Conservation (phyloP, 1,139 yeast genomes). For the Yamadazyma trypodendri region DNA sequence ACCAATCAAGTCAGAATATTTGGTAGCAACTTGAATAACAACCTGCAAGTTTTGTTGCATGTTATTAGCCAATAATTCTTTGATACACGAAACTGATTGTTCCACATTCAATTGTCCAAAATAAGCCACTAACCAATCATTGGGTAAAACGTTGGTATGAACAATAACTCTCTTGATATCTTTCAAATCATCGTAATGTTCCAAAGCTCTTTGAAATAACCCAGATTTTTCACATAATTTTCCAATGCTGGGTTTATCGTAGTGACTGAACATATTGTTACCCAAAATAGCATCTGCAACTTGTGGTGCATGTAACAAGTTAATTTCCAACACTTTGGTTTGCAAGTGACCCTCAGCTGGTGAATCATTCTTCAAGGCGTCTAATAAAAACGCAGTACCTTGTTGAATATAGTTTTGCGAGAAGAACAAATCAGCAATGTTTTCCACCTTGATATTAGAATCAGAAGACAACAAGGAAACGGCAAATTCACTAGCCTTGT, state of each 20-base stretch:
- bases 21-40: constrained; percentile 94
- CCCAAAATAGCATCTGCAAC: constrained; percentile 99
- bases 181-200: constrained; percentile 89
- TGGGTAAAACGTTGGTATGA: constrained; percentile 81
- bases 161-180: constrained; percentile 95
- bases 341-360: constrained; percentile 97
- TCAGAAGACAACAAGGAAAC: constrained; percentile 71
- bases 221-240: constrained; percentile 93
- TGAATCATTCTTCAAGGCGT: constrained; percentile 89
- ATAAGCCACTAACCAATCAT: constrained; percentile 90
- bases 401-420: constrained; percentile 94
- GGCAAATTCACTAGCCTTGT: constrained; percentile 96
- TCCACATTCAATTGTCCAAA: constrained; percentile 95
- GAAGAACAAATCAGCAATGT: constrained; percentile 89
- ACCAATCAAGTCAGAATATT: constrained; percentile 92
- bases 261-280: constrained; percentile 92
- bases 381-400: constrained; percentile 97
- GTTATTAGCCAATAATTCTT: constrained; percentile 79
- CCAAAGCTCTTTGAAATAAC: constrained; percentile 89
- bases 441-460: constrained; percentile 73
- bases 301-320: constrained; percentile 94
- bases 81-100: constrained; percentile 84
- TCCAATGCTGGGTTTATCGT: constrained; percentile 92
- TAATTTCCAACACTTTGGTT: constrained; percentile 90
- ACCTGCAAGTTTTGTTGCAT: constrained; percentile 88